Evolutionary conservation across 2,329 filamentous ascomycete genomes (phyloP), one percentile per base, ranked within the genome.

Genomic region (Botrytis sinoallii): DNA sequence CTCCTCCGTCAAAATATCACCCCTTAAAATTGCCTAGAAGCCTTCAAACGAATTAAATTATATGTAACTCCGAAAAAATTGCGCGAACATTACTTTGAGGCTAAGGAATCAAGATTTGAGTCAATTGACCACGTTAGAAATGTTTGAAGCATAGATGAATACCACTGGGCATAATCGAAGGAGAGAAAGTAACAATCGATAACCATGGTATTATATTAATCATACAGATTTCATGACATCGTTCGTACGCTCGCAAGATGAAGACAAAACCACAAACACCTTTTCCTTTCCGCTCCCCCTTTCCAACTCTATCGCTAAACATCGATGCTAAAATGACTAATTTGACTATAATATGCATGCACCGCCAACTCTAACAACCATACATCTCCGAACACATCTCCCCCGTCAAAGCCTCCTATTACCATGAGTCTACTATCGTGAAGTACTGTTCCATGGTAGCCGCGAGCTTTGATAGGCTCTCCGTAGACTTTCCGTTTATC

Each of bases 281-380:
- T 71, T 71, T 73, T 71, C 72, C 66, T 71, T 71, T 44, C 38
- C 46, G 35, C 46, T 61, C 59, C 38, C 57, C 66, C 22, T 57
- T 44, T 32, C 38, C 55, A 55, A 46, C 46, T 73, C 67, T 59
- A 60, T 57, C 57, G 59, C 46, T 74, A 91, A 74, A 92, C 89
- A 79, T 91, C 89, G 78, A 92, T 92, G 57, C 85, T 89, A 77
- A 92, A 92, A 81, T 92, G 90, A 80, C 89, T 91, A 79, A 92
- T 92, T 82, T 92, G 90, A 75, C 90, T 91, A 79, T 92, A 92
- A 80, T 92, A 92, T 55, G 90, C 88, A 81, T 92, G 90, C 18
- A 92, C 89, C 3, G 89, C 90, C 78, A 92, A 82, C 82, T 92
- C 90, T 72, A 92, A 82, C 9, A 91, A 85, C 85, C 87, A 89